A percentile compares a stretch with the other conserved stretches of the same genome.
phyloP scores from a whole-genome alignment of 768 basidiomycete genomes.

The Ramaria rubella region DNA sequence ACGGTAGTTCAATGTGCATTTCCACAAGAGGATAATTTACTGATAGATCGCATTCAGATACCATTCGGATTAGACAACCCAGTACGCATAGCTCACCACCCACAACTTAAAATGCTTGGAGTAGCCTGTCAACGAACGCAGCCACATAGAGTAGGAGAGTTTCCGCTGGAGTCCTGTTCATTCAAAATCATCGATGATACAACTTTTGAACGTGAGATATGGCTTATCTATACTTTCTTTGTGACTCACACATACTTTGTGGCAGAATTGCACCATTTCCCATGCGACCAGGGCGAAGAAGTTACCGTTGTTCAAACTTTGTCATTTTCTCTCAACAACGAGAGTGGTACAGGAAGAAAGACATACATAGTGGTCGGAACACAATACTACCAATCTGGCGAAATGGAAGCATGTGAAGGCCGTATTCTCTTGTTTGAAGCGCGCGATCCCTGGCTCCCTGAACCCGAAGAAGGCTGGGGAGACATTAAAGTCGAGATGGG shows the following conservation, averaged over 20 bases:
- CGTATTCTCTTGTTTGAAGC: constrained; percentile 49
- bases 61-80: constrained; percentile 70
- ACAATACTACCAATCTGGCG: constrained; percentile 23
- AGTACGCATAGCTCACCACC: constrained; percentile 55
- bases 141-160: constrained; percentile 49
- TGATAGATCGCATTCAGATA: constrained; percentile 38
- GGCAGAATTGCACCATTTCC: constrained; percentile 43
- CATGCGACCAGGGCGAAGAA: constrained; percentile 51
- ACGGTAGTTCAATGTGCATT: constrained; percentile 40
- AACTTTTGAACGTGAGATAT: constrained; percentile 51
- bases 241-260: constrained; percentile 14
- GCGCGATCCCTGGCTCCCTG: background rate
- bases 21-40: constrained; percentile 8
- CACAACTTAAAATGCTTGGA: constrained; percentile 49
- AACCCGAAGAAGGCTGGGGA: background rate
- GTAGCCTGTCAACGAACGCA: constrained; percentile 53
- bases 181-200: constrained; percentile 64
- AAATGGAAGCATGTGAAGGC: constrained; percentile 41
- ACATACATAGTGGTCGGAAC: constrained; percentile 36
- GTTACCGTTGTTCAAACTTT: constrained; percentile 44
- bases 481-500: constrained; percentile 16
- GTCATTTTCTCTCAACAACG: constrained; percentile 21
- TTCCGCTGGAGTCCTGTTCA: constrained; percentile 41
- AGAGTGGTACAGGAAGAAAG: constrained; percentile 16
- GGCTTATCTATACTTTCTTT: background rate